These are phyloP conservation scores for Lactarius pseudohatsudake DNA, from an alignment of 768 basidiomycete species.

Conservation along the genomic window DNA sequence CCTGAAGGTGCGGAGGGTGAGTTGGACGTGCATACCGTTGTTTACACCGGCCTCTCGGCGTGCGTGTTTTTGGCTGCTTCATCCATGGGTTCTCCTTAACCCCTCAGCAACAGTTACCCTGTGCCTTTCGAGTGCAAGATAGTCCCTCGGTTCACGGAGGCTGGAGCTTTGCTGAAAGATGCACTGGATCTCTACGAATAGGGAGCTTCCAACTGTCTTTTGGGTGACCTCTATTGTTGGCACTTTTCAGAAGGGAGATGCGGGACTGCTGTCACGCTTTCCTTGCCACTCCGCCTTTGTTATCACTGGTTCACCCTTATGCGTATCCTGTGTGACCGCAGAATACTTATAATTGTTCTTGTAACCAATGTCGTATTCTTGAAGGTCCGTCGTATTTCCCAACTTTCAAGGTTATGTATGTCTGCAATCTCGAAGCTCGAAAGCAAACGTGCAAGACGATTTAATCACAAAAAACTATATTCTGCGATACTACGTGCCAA, in stretches of 20 bases:
- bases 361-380: not conserved
- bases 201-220: not conserved
- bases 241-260: not conserved
- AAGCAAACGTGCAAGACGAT: too few relatives aligned
- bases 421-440: too few relatives aligned
- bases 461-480: too few relatives aligned
- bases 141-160: slow-evolving; percentile 12
- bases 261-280: not conserved
- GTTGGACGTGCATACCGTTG: not conserved
- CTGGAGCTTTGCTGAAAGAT: not conserved
- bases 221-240: not conserved
- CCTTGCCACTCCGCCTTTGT: not conserved
- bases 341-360: not conserved
- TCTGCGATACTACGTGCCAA: too few relatives aligned
- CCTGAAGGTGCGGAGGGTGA: not conserved
- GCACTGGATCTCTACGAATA: not conserved
- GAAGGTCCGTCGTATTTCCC: not conserved
- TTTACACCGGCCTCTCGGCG: not conserved
- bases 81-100: not conserved
- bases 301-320: not conserved
- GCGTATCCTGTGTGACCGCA: not conserved
- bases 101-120: not conserved
- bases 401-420: too few relatives aligned
- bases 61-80: not conserved
- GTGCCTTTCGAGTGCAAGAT: slow-evolving; percentile 2